These are phyloP conservation scores for Paramecium sonneborni DNA, from an alignment of 73 alveolate genomes.

Conservation along the genomic window DNA sequence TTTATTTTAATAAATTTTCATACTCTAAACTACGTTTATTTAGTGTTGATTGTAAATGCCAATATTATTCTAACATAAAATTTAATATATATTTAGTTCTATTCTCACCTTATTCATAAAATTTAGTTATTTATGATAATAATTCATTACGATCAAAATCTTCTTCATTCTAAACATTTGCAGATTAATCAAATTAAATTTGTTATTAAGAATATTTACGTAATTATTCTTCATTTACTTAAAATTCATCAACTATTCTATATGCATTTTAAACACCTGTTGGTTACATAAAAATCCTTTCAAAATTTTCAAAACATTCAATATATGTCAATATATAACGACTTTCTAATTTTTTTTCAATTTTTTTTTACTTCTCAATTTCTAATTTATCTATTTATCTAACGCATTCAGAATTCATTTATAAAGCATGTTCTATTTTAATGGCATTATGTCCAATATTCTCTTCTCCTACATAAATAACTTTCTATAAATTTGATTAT, in stretches of 20 bases:
- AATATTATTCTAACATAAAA: conserved; percentile 42
- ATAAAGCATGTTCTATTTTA: conserved; percentile 29
- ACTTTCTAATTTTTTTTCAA: conserved; percentile 30
- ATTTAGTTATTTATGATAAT: background rate
- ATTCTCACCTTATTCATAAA: conserved; percentile 34
- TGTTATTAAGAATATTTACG: background rate
- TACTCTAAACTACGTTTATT: conserved; percentile 27
- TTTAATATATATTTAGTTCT: conserved; percentile 1
- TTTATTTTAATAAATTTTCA: conserved; percentile 16
- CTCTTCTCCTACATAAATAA: conserved; percentile 50
- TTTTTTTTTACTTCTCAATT: background rate
- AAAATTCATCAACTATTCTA: conserved; percentile 23
- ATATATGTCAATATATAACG: conserved; percentile 28
- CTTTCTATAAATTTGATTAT: conserved; percentile 43
- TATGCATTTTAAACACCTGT: background rate
- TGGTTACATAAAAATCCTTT: background rate
- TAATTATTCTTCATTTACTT: conserved; percentile 17
- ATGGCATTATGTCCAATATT: conserved; percentile 33
- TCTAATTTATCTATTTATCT: conserved; percentile 38
- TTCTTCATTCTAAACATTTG: background rate
- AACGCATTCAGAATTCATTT: background rate
- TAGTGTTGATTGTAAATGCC: conserved; percentile 9
- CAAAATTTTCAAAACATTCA: conserved; percentile 54
- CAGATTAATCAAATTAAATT: background rate
- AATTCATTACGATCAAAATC: conserved; percentile 46